Evolutionary conservation across 2,329 filamentous ascomycete genomes (phyloP).

Genomic region (Apiospora arundinis): DNA sequence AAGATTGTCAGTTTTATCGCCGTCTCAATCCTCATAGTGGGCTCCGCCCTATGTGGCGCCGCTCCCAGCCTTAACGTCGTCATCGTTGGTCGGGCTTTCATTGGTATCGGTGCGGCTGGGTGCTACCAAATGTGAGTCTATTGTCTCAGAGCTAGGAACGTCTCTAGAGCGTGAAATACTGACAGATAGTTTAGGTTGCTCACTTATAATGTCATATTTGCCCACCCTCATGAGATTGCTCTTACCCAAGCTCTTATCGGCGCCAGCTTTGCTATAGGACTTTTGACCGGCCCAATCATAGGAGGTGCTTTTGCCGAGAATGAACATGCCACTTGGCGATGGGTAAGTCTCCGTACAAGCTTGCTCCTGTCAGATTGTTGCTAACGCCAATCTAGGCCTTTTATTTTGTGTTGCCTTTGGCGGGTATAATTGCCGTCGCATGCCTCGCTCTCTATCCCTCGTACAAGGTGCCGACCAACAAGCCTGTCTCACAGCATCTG

Average conservation of each 20-base stretch:
- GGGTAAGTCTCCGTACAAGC: slow-evolving; percentile 31
- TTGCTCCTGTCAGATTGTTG: background rate
- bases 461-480: slow-evolving; percentile 32
- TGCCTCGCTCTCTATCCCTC: slow-evolving; percentile 50
- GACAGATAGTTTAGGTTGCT: slow-evolving; percentile 24
- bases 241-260: slow-evolving; percentile 30
- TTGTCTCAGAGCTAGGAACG: background rate
- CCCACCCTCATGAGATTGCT: slow-evolving; percentile 29
- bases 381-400: slow-evolving; percentile 29
- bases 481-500: slow-evolving; percentile 30
- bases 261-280: slow-evolving; percentile 37
- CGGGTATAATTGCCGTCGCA: slow-evolving; percentile 23
- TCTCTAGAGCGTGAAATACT: background rate
- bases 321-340: slow-evolving; percentile 48
- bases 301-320: slow-evolving; percentile 44
- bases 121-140: slow-evolving; percentile 41
- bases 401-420: slow-evolving; percentile 30
- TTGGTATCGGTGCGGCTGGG: slow-evolving; percentile 39
- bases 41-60: slow-evolving; percentile 39
- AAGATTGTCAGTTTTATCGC: slow-evolving; percentile 37
- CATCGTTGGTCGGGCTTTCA: slow-evolving; percentile 42
- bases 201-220: slow-evolving; percentile 33
- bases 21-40: slow-evolving; percentile 37
- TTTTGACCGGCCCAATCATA: slow-evolving; percentile 35
- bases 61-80: slow-evolving; percentile 38